phyloP scores from a whole-genome alignment of 2,329 filamentous ascomycete genomes.

The Sporothrix dimorphospora region DNA sequence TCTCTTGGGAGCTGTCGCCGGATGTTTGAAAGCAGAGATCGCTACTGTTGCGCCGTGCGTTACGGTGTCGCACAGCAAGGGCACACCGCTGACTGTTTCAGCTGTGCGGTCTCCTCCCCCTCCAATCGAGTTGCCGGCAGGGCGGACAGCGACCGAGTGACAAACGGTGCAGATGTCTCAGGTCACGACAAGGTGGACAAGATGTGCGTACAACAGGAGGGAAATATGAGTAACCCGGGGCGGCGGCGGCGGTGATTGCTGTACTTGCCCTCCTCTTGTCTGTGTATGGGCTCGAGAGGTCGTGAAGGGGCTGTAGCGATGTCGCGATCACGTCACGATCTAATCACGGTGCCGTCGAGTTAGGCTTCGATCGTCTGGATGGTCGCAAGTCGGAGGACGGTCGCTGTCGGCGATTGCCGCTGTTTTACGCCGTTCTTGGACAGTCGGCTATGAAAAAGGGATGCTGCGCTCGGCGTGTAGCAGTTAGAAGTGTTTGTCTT shows the following conservation, averaged over 20 bases:
- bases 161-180: slow-evolving; percentile 24
- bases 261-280: neutral
- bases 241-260: neutral
- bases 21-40: neutral
- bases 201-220: neutral
- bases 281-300: no score
- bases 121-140: neutral
- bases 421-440: neutral
- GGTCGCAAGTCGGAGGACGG: neutral
- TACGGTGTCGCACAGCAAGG: slow-evolving; percentile 4
- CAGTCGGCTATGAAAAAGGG: neutral
- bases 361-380: neutral
- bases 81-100: slow-evolving; percentile 1
- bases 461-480: neutral
- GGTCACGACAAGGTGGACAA: neutral
- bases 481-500: neutral
- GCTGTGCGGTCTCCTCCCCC: neutral
- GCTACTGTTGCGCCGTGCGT: neutral
- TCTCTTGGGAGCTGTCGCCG: neutral
- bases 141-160: neutral
- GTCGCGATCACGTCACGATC: neutral
- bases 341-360: neutral
- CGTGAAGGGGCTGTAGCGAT: no score
- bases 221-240: neutral
- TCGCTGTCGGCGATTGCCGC: neutral